Base-by-base conservation (phyloP, 2,329 filamentous ascomycete species). In the Alternaria novae-zelandiae region DNA sequence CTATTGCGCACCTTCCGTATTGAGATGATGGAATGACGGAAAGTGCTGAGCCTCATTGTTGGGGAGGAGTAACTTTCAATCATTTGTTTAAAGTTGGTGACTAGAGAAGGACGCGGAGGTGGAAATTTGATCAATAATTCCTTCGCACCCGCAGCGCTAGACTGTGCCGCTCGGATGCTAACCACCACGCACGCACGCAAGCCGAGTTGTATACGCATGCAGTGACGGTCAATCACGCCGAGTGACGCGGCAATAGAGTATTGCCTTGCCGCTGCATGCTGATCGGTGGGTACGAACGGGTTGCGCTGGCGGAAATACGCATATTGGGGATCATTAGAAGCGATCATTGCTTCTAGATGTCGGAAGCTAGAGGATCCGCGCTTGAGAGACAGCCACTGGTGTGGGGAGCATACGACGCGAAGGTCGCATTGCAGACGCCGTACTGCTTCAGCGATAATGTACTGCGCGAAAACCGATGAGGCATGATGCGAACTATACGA, bases 121-220 rank as follows among this genome's bases (percentile, higher is more conserved):
- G 36, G 49, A 59, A 9, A 46, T 54, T 46, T 54, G 57, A 59
- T 32, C n/a, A 8, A 45, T 46, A 46, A 59, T 13, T 49, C 17
- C 20, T 46, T 23, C 17, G 28, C n/a, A 32, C 5, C 23, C 53
- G 10, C 12, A 17, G 20, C 41, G 23, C n/a, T 15, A n/a, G 20
- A 41, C 3, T 9, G 28, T 23, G 9, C 20, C 6, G 28, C 30
- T 25, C 30, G 6, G 28, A 8, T 41, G 28, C 13, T 53, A 23
- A 10, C 28, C 20, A 41, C 30, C 20, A 53, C 15, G 20, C 36
- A 30, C 49, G 20, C 49, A 32, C 49, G 20, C 49, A 17, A n/a
- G 30, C 4, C 11, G 6, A 17, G 17, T 13, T 36, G 20, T 15
- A 23, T 53, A 20, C 30, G 20, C 30, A 28, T 44, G 36, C 21